Base-by-base conservation (phyloP, 257 asterid genomes). In the Nicotiana tabacum region DNA sequence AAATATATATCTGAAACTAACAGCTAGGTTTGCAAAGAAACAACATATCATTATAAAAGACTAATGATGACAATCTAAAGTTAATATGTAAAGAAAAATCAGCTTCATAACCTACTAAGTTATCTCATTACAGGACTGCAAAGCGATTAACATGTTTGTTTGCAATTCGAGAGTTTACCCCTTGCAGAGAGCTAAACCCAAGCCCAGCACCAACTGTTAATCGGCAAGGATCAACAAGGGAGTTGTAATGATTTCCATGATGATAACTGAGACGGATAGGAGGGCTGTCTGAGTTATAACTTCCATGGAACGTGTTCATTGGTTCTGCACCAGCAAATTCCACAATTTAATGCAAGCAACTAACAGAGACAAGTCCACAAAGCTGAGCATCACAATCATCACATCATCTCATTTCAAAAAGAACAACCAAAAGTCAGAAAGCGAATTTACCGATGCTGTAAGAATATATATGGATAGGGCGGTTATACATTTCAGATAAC, bases 191-290 rank as follows among this genome's bases (percentile, higher is more conserved):
- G 91, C 96, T 91, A 84, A 94, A 93, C 61, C 99, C 98, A 82
- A 96, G 97, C 33, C 99, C 98, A 81, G 94, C 98, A 21, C 99
- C 99, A 77, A 94, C 72, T 72, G 93, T 86, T 58, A 87, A 89
- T 84, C 97, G 91, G 24, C 95, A 97, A 24, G 99, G 99, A 90
- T 96, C 99, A 69, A 96, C 91, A 33, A 96, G 97, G 55, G 99
- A 96, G 93, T 96, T 94, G 83, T 96, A 96, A 88, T 96, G 99
- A 89, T 96, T 96, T 55, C 98, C 93, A 83, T 91, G 98, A 90
- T 94, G 99, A 91, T 82, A 96, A 91, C 98, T 96, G 61, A 96
- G 92, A 77, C 97, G 92, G 65, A 96, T 89, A 9, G 98, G 98
- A 82, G 99, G 98, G 0, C 88, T 89, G 64, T 96, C 98, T 0